Evolutionary conservation across 495 filamentous ascomycete species (phyloP), one percentile per base, ranked within the genome.

Genomic region (Penicillium silybi): DNA sequence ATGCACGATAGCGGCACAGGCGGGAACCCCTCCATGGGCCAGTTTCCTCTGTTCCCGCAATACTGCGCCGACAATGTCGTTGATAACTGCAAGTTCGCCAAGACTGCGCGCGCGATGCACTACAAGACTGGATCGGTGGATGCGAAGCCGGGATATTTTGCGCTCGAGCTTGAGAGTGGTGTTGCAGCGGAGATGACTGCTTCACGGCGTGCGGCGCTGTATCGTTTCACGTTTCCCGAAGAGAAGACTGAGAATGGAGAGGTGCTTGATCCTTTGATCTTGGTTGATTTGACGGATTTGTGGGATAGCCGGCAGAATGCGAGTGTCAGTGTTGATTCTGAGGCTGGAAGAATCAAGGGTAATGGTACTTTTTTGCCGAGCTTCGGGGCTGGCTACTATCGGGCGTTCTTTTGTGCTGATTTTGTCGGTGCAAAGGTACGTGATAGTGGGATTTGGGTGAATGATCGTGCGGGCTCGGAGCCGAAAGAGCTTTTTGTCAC

Each of bases 1-100:
- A 73, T 87, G 72, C 86, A 89, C 58, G 86, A 88, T 62, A 81
- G 78, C 26, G 85, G 85, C 0, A 87, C 84, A 11, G 85, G 85
- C 10, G 85, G 85, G 6, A 71, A 77, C 17, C 84, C 85, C 1
- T 84, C 79, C n/a, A 67, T 89, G 29, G 86, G 86, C 9, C 85
- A 86, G 61, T 90, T 89, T 50, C 79, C 86, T 9, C 63, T 89
- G 11, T 88, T 90, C 52, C 80, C 85, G 4, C 81, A 85, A 52
- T 71, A 78, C 45, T 89, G 86, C 48, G 70, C 78, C 0, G 77
- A 71, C 19, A 77, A 85, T 50, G 77, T 80, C 41, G 56, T 88
- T 44, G 71, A 87, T 62, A 75, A 74, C 11, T 90, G 85, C 62
- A 71, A 66, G 7, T 88, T 81, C 53, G 72, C 77, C 2, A 84